phyloP scores from a whole-genome alignment of 257 asterid genomes.

The Solanum pimpinellifolium region DNA sequence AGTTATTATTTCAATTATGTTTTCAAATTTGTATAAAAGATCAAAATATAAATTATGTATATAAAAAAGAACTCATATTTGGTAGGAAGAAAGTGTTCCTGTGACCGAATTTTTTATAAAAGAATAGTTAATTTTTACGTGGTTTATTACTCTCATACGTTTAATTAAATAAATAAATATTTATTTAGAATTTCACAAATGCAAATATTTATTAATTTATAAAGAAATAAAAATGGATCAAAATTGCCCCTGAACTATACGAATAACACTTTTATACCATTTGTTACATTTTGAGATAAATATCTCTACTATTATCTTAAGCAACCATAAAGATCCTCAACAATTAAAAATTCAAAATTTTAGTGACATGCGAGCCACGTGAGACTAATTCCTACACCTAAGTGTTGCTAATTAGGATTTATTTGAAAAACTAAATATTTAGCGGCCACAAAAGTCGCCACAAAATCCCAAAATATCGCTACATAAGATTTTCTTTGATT shows the following conservation, averaged over 20 bases:
- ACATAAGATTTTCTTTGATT: background rate
- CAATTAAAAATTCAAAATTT: too few species aligned
- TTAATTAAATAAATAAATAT: too few species aligned
- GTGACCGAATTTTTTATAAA: background rate
- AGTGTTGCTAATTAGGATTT: background rate
- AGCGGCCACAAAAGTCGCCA: background rate
- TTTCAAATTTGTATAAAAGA: too few species aligned
- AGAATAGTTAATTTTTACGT: background rate
- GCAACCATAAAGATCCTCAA: background rate
- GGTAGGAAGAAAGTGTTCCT: too few species aligned
- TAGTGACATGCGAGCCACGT: background rate
- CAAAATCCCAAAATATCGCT: background rate
- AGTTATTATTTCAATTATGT: background rate
- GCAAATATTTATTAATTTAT: too few species aligned
- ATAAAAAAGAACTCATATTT: too few species aligned
- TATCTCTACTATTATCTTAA: background rate
- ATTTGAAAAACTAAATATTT: background rate
- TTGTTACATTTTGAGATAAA: background rate
- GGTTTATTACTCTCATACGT: background rate
- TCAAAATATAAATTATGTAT: too few species aligned
- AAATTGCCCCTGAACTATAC: background rate
- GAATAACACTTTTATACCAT: background rate
- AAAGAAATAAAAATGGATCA: too few species aligned
- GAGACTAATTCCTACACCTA: background rate
- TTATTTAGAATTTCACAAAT: background rate